Base-by-base conservation (phyloP, 176 grass and related monocot genomes). In the Phoenix dactylifera region DNA sequence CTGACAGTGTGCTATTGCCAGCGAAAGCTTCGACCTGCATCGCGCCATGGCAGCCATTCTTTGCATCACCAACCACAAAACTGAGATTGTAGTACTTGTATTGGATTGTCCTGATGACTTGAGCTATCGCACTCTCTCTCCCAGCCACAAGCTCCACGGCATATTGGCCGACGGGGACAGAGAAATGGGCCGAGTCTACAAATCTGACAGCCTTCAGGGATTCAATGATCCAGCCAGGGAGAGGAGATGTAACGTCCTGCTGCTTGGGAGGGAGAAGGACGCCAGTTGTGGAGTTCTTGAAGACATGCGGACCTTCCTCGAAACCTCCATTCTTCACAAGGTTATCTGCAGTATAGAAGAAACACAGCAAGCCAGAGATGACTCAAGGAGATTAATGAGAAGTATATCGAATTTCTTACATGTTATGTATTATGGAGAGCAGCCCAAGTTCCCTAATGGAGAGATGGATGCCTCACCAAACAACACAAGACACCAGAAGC, bases 161-260 rank as follows among this genome's bases (percentile, higher is more conserved):
- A 58, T 65, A 92, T 59, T 92, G 64, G 3, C 93, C 93, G 0
- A 60, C 57, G 0, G 93, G 93, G 0, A 98, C 84, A 0, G 84
- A 81, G 84, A 85, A 98, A 66, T 98, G 87, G 0, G 67, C 84
- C 4, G 84, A 82, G 67, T 98, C 87, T 54, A 98, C 83, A 66
- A 92, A 85, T 17, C 93, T 79, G n/a, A 98, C 78, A 6, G 93
- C 93, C 81, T 98, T 98, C 4, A 98, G 93, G 7, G 93, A 98
- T 64, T 91, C 93, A 74, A 98, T 92, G 73, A 98, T 98, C 93
- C 93, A 98, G 0, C 93, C 93, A 0, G 93, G 93, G 0, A 98
- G 87, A 7, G 93, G 93, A 7, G 93, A 98, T 16, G 82, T 88
- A 15, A 19, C 54, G 63, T 98, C 87, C 66, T 92, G 77, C 67